A percentile compares a stretch with the other conserved stretches of the same genome.
phyloP scores from a whole-genome alignment of 192 early-diverging fungal species.

The Coemansia erecta region DNA sequence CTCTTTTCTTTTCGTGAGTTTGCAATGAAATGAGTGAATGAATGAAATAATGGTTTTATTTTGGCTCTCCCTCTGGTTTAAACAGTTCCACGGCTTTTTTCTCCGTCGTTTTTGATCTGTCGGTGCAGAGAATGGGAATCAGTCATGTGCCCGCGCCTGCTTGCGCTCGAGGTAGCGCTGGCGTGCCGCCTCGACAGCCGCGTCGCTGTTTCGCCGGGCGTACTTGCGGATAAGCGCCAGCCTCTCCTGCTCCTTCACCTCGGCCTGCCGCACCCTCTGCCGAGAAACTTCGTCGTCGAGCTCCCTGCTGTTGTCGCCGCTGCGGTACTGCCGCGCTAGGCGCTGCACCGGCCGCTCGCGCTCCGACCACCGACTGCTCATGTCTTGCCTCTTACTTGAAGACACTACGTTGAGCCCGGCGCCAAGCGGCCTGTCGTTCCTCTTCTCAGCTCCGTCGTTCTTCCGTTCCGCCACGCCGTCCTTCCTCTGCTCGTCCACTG shows the following conservation, averaged over 20 bases:
- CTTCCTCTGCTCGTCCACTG: not conserved
- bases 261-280: constrained; percentile 8
- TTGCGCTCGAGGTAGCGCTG: constrained; percentile 26
- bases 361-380: not conserved
- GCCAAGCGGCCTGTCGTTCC: not conserved
- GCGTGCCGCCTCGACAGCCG: constrained; percentile 28
- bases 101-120: no score
- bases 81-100: no score
- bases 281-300: constrained; percentile 2
- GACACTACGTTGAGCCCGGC: constrained; percentile 8
- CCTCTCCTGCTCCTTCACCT: constrained; percentile 9
- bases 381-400: not conserved
- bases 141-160: not conserved
- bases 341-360: not conserved
- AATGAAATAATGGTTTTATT: no score
- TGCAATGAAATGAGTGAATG: no score
- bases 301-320: not conserved
- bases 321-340: not conserved
- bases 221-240: constrained; percentile 22
- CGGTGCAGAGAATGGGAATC: not conserved
- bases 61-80: no score
- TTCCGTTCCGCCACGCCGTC: not conserved
- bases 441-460: not conserved
- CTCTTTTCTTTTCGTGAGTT: no score
- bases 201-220: constrained; percentile 36